A percentile compares a stretch with the other conserved stretches of the same genome.
These are phyloP conservation scores for Amanita pallidorosea DNA, from an alignment of 768 basidiomycete genomes.

Conservation along the genomic window DNA sequence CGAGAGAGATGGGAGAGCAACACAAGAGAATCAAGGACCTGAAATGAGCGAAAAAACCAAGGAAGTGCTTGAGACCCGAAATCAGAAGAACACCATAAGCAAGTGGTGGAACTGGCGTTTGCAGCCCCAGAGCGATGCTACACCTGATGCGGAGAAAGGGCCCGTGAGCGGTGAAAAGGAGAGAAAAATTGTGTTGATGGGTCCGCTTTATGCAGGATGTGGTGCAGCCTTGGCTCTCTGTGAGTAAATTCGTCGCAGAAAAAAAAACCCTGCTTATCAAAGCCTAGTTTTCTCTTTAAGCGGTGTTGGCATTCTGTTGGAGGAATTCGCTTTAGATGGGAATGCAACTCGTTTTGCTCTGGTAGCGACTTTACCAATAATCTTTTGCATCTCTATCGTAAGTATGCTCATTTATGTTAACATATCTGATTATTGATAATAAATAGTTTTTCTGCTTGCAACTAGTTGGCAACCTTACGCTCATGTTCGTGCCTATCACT, in stretches of 20 bases:
- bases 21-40: constrained; percentile 11
- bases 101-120: constrained; percentile 38
- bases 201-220: constrained; percentile 61
- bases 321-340: constrained; percentile 62
- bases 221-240: constrained; percentile 56
- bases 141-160: constrained; percentile 29
- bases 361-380: constrained; percentile 51
- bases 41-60: constrained; percentile 13
- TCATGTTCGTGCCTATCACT: constrained; percentile 28
- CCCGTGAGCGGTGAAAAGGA: constrained; percentile 18
- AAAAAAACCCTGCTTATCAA: background rate
- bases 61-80: constrained; percentile 8
- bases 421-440: constrained; percentile 1
- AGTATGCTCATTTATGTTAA: constrained; percentile 15
- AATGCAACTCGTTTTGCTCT: constrained; percentile 54
- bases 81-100: constrained; percentile 11
- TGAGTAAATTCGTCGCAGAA: constrained; percentile 18
- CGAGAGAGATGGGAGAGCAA: constrained; percentile 17
- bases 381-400: constrained; percentile 71
- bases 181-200: constrained; percentile 44
- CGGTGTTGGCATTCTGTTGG: constrained; percentile 47
- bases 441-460: constrained; percentile 68
- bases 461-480: constrained; percentile 53
- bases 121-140: constrained; percentile 18
- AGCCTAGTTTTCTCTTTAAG: constrained; percentile 47